These are phyloP conservation scores for Paraurostyla sp. DNA, from an alignment of 73 alveolate species.

Conservation along the genomic window DNA sequence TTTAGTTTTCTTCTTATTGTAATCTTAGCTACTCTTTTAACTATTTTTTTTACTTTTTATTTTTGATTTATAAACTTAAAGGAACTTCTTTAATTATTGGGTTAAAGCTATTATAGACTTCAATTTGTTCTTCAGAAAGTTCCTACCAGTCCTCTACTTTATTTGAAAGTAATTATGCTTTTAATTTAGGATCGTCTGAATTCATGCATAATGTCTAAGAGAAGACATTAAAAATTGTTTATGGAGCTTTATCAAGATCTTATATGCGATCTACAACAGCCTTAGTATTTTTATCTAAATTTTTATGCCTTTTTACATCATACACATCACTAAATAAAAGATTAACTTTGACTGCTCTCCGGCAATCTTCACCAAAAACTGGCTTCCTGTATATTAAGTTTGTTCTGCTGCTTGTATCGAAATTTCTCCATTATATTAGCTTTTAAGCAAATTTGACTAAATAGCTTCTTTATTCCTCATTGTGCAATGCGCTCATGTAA, in stretches of 20 bases:
- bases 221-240: conserved; percentile 23
- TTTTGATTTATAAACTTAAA: neutral
- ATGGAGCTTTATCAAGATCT: conserved; percentile 38
- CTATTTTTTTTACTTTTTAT: conserved; percentile 17
- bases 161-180: neutral
- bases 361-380: conserved; percentile 55
- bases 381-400: conserved; percentile 31
- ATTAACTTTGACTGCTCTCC: conserved; percentile 52
- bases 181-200: neutral
- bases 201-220: neutral
- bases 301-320: conserved; percentile 56
- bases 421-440: conserved; percentile 53
- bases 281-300: conserved; percentile 3
- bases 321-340: conserved; percentile 45
- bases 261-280: neutral
- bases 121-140: conserved; percentile 45
- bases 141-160: conserved; percentile 45
- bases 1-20: conserved; percentile 28
- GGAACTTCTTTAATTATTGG: conserved; percentile 59
- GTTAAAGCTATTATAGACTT: neutral
- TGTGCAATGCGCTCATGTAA: conserved; percentile 52
- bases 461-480: neutral
- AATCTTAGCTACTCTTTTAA: neutral
- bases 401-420: conserved; percentile 22
- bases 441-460: conserved; percentile 23